Conservation (phyloP, 345 rosid species). For the Toxicodendron radicans region DNA sequence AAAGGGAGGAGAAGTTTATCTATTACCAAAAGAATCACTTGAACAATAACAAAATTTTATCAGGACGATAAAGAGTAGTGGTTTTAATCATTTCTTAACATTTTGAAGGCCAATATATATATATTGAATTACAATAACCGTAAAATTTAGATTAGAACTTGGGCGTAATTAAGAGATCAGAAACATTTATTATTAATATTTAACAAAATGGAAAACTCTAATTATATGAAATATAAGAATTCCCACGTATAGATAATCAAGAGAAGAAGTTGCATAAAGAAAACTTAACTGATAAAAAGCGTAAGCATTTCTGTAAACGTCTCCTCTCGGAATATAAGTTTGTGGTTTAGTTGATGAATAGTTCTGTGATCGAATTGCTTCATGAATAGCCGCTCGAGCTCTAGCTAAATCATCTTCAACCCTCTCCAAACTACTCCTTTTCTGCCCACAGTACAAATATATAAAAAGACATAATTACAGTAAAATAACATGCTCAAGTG, state of each 20-base stretch:
- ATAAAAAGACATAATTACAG: too few species aligned
- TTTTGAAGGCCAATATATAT: too few species aligned
- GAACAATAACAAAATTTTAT: too few species aligned
- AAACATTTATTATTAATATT: too few species aligned
- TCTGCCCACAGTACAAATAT: conserved; percentile 11
- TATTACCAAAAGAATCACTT: not conserved
- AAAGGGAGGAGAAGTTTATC: not conserved
- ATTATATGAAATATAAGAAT: too few species aligned
- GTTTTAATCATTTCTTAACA: too few species aligned
- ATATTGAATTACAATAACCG: too few species aligned
- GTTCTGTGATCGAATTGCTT: conserved; percentile 40
- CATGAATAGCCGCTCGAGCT: conserved; percentile 48
- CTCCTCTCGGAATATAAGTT: conserved; percentile 47
- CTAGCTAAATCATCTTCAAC: conserved; percentile 41
- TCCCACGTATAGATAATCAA: too few species aligned
- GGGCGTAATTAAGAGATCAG: too few species aligned
- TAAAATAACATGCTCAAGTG: not conserved
- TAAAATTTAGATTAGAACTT: too few species aligned
- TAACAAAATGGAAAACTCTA: too few species aligned
- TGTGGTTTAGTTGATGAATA: conserved; percentile 36
- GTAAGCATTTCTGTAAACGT: conserved; percentile 49
- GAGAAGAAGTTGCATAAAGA: not conserved
- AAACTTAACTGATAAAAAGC: conserved; percentile 64
- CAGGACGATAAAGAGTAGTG: too few species aligned
- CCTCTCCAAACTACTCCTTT: conserved; percentile 24